Base-by-base conservation (phyloP, 805 yeast species). In the Yarrowia alimentaria region DNA sequence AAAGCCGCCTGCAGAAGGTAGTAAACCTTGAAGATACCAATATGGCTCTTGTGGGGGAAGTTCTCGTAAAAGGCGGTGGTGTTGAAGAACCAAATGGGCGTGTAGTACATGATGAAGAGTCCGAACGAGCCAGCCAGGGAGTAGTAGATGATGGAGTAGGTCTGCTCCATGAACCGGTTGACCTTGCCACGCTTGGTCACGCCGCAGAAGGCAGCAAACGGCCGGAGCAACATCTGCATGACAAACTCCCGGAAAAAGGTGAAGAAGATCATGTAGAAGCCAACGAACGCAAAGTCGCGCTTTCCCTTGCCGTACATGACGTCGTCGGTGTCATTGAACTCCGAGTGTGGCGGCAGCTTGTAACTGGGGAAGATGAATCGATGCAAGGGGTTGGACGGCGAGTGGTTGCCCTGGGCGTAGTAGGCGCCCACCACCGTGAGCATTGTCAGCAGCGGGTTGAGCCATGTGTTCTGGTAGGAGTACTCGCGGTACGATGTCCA, bases 1-100 rank as follows among this genome's bases (percentile, higher is more conserved):
- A 88, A 93, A 4, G 97, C 85, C 5, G 98, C 97, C 70, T 93
- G 98, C 32, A 85, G 80, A 55, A 93, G 72, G 65, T 93, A 93
- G 64, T 84, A 93, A 11, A 80, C 66, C 70, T 93, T 93, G 72
- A 85, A 84, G 52, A 74, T 71, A 55, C 71, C 75, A 52, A 77
- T 83, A 62, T 85, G 85, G 25, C 83, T 74, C 54, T 77, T 73
- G 69, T 93, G 98, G 6, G 99, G 99, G 65, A 83, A 91, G 19
- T 77, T 70, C 54, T 65, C 75, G 67, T 88, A 93, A 73, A 91
- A 85, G 28, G 86, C 80, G 3, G 79, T 72, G 3, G 97, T 93
- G 64, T 85, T 77, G 68, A 93, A 93, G 63, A 74, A 83, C 98
- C 98, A 91, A 55, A 93, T 64, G 40, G 95, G 95, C 33, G 84